Conservation (phyloP, 1,139 yeast genomes). For the Suhomyces anneliseae region DNA sequence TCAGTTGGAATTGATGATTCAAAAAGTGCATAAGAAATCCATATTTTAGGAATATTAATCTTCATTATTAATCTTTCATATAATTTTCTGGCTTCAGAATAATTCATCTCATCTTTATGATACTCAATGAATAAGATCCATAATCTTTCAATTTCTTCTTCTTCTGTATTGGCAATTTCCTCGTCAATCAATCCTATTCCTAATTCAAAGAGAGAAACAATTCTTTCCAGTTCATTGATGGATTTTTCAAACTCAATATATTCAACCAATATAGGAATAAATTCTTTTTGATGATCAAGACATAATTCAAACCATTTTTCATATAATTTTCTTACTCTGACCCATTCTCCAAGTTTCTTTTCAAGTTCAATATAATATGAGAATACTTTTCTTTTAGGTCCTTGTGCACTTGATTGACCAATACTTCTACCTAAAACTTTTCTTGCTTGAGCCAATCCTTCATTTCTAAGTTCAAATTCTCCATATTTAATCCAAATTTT, state of each 20-base stretch:
- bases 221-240: constrained; percentile 70
- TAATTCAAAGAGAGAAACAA: constrained; percentile 59
- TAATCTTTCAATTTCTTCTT: constrained; percentile 19
- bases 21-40: constrained; percentile 72
- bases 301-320: constrained; percentile 64
- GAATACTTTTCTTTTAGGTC: constrained; percentile 61
- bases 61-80: constrained; percentile 45
- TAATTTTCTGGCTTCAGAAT: constrained; percentile 54
- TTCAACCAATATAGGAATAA: constrained; percentile 30
- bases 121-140: constrained; percentile 58
- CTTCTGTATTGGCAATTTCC: background rate
- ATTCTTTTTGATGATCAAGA: constrained; percentile 29
- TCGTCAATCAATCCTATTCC: constrained; percentile 34
- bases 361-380: constrained; percentile 64
- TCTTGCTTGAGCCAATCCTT: constrained; percentile 52
- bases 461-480: constrained; percentile 71
- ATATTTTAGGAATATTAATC: constrained; percentile 41
- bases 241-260: constrained; percentile 69
- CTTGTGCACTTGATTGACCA: constrained; percentile 47
- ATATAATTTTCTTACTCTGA: constrained; percentile 71
- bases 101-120: constrained; percentile 59
- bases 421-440: constrained; percentile 71
- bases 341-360: constrained; percentile 63
- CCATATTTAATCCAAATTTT: constrained; percentile 74
- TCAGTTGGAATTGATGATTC: constrained; percentile 67